These are phyloP conservation scores for Juncus effusus DNA, from an alignment of 176 grass and related monocot genomes.

Conservation along the genomic window DNA sequence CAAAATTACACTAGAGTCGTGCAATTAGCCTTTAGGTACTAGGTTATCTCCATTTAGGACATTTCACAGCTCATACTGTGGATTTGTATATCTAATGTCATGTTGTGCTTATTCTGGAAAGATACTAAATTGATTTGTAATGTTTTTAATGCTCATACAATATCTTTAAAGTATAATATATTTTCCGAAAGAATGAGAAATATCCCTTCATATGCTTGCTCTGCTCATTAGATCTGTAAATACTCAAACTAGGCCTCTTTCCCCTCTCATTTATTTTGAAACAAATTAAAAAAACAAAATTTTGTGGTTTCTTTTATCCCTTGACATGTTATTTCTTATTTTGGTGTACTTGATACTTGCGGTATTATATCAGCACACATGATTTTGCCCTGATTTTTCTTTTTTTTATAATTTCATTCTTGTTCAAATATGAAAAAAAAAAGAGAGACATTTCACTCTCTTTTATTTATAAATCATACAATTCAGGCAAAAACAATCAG, in stretches of 20 bases:
- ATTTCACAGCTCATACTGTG: not conserved
- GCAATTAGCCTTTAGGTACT: conserved; percentile 14
- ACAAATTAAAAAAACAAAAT: not conserved
- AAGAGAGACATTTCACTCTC: conserved; percentile 11
- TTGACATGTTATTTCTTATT: no score
- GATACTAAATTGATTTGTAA: no score
- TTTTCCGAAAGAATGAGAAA: no score
- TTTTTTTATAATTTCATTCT: conserved; percentile 3
- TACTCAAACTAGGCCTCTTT: not conserved
- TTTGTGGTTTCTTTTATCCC: no score
- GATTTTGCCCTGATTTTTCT: not conserved
- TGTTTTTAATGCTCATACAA: no score
- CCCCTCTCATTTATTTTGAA: not conserved
- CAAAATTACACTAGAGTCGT: not conserved
- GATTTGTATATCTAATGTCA: conserved; percentile 5
- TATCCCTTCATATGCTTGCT: not conserved
- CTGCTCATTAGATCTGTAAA: conserved; percentile 13
- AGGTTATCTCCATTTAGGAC: not conserved
- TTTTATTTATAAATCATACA: not conserved
- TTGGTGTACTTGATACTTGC: no score
- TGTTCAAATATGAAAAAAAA: conserved; percentile 13
- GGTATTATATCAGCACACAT: no score
- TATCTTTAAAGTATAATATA: no score
- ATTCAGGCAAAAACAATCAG: conserved; percentile 87
- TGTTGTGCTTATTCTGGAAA: conserved; percentile 5